Base-by-base conservation (phyloP, 2,329 filamentous ascomycete species). In the Penicillium carneum region DNA sequence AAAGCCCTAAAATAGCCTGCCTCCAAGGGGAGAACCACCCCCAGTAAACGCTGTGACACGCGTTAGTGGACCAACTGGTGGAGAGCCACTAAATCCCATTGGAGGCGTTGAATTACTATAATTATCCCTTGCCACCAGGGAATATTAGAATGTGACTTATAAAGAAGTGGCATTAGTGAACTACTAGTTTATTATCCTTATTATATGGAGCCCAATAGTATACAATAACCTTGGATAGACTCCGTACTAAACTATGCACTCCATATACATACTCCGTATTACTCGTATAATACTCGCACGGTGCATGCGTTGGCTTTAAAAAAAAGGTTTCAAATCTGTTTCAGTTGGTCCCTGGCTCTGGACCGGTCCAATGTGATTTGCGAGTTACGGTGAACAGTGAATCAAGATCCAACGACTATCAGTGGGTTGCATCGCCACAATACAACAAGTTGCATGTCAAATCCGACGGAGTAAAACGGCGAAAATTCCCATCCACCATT, bases 31-130 rank as follows among this genome's bases (percentile, higher is more conserved):
- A 29, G 20, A 26, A 26, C 23, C 11, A 54, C 18, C 29, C 51
- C 49, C n/a, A 23, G 45, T 45, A 50, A 50, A 49, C 47, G 38
- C 38, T 29, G 68, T 73, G 73, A 76, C 74, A 74, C 74, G 73
- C 73, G 72, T 75, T 74, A 58, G 73, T 74, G 74, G 74, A 64
- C 45, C 68, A 36, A 6, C 2, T 16, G 34, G 65, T 65, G 67
- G 67, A 48, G 64, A 57, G n/a, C 47, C 8, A 4, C 16, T 16
- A 23, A 48, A 61, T 64, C 63, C 64, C 53, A 69, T 67, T 68
- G 63, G 68, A 63, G 63, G 60, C 36, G 38, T 53, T 42, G 33
- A 56, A 58, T 34, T 61, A 39, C 66, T 67, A 63, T 67, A 67
- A 58, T 67, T 67, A 67, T 65, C 47, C 41, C 42, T 65, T 51